Base-by-base conservation (phyloP, 495 filamentous ascomycete genomes). In the Penicillium daleae region DNA sequence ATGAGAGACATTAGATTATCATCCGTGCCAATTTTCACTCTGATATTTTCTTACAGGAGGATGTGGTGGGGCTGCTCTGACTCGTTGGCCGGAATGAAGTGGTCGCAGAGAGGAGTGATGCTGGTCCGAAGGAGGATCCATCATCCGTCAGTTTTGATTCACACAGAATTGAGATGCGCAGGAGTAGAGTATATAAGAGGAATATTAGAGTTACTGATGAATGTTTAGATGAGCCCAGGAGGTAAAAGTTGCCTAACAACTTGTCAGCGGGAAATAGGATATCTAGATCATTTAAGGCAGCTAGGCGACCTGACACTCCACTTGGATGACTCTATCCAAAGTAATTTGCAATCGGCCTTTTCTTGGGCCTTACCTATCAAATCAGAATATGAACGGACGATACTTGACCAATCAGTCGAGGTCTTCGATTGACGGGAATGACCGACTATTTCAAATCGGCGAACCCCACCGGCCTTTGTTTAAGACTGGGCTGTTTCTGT, bases 401-500 rank as follows among this genome's bases (percentile, higher is more conserved):
- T 32, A 37, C 17, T 19, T 32, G 32, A 32, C 32, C 32, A 39
- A 56, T 56, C 35, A 22, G n/a, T 40, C 32, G 31, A 56, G 19
- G 35, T 2, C 35, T 6, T 52, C 9, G 15, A 52, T 56, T 56
- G 33, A 39, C 53, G 35, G 53, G 32, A 22, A 56, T 27, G 35
- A 21, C 32, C 22, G 6, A 19, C 32, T 37, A 56, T 56, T 56
- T 56, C n/a, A 40, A 56, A 56, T 39, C 53, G 24, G 35, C 32
- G 17, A 15, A 19, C 35, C 22, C 35, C 22, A 56, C 19, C 29
- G 21, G 31, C 2, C 10, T 7, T 37, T 24, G 29, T 56, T 56
- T 39, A 37, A 56, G 53, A 56, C n/a, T 17, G 53, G 35, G n/a
- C 53, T 56, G 53, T 19, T 7, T 32, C 22, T 37, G 53, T 39